phyloP scores from a whole-genome alignment of 192 early-diverging fungal species.

The Coemansia sp. region DNA sequence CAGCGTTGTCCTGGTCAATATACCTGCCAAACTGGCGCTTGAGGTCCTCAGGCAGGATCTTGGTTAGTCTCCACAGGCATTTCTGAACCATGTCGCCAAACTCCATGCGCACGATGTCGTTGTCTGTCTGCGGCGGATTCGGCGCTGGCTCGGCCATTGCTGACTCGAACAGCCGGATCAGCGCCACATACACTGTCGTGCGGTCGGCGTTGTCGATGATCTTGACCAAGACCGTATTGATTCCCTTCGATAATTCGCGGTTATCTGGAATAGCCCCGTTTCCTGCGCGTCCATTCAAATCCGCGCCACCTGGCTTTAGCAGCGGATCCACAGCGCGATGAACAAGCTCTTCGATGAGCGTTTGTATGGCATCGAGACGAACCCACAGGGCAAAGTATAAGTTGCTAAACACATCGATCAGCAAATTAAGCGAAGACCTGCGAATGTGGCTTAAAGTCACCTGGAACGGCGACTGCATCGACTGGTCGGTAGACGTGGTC shows the following conservation, averaged over 20 bases:
- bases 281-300: slow-evolving; percentile 2
- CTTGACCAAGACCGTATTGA: slow-evolving; percentile 88
- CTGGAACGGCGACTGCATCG: slow-evolving; percentile 25
- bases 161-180: slow-evolving; percentile 67
- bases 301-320: slow-evolving; percentile 51
- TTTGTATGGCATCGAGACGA: slow-evolving; percentile 61
- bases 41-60: slow-evolving; percentile 73
- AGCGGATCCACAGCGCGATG: slow-evolving; percentile 75
- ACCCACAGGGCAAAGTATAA: slow-evolving; percentile 64
- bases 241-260: slow-evolving; percentile 59
- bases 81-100: slow-evolving; percentile 91
- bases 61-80: slow-evolving; percentile 95
- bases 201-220: slow-evolving; percentile 86
- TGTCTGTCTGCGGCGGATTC: slow-evolving; percentile 52
- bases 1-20: slow-evolving; percentile 29
- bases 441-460: slow-evolving; percentile 61
- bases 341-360: slow-evolving; percentile 74
- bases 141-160: slow-evolving; percentile 57
- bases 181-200: slow-evolving; percentile 70
- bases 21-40: slow-evolving; percentile 59
- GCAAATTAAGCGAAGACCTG: slow-evolving; percentile 57
- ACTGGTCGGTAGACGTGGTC: slow-evolving; percentile 18
- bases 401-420: slow-evolving; percentile 75
- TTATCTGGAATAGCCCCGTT: not conserved
- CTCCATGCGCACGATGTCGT: slow-evolving; percentile 57